These are phyloP conservation scores for Leishmania arabica DNA, from an alignment of 208 protist species.

Conservation along the genomic window DNA sequence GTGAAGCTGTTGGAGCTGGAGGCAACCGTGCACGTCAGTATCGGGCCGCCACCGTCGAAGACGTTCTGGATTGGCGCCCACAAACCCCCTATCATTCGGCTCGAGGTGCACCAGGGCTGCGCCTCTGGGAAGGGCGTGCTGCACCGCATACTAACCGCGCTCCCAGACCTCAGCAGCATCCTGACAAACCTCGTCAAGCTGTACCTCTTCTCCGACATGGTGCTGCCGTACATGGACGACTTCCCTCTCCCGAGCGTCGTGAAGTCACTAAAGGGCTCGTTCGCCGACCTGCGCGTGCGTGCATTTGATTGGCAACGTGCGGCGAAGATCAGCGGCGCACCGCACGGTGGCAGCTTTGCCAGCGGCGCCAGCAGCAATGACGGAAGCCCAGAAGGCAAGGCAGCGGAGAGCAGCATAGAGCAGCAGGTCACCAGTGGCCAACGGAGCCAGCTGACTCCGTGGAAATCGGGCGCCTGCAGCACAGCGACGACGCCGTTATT, in stretches of 20 bases:
- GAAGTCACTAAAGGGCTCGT: conserved; percentile 47
- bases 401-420: not conserved
- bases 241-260: conserved; percentile 79
- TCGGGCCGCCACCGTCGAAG: conserved; percentile 84
- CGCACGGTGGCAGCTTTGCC: not conserved
- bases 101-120: conserved; percentile 68
- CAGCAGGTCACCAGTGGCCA: not conserved
- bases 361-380: not conserved
- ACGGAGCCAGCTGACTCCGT: too few relatives aligned
- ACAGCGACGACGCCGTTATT: too few relatives aligned
- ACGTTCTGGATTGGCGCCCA: conserved; percentile 84
- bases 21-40: conserved; percentile 71
- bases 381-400: not conserved
- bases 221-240: conserved; percentile 86
- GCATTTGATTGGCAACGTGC: conserved; percentile 67
- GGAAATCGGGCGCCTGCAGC: not conserved
- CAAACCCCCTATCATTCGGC: conserved; percentile 52
- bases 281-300: conserved; percentile 35
- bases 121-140: conserved; percentile 60
- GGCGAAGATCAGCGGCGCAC: conserved; percentile 40
- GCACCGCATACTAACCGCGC: conserved; percentile 70
- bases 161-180: conserved; percentile 76
- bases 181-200: conserved; percentile 71
- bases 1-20: conserved; percentile 67
- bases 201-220: conserved; percentile 75